phyloP scores from a whole-genome alignment of 169 alveolate species.

The Perkinsus olseni region DNA sequence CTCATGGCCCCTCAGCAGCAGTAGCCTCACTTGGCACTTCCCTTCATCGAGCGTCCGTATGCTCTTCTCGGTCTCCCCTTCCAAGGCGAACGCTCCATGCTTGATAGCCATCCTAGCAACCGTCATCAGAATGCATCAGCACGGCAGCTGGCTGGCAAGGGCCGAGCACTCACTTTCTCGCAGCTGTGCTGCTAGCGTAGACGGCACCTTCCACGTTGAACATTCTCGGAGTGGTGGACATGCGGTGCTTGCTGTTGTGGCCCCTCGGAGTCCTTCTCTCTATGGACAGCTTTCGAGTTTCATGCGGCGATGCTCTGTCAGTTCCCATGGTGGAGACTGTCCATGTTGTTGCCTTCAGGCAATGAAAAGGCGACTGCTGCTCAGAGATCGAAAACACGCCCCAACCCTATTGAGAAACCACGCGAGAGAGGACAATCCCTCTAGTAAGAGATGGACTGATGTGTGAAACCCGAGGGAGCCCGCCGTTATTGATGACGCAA shows the following conservation, averaged over 20 bases:
- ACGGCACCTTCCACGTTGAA: neutral
- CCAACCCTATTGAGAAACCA: too few relatives aligned
- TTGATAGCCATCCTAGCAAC: neutral
- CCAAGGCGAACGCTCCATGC: neutral
- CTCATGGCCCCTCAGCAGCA: too few relatives aligned
- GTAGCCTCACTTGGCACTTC: neutral
- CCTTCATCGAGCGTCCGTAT: neutral
- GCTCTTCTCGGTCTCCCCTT: neutral
- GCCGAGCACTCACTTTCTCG: neutral
- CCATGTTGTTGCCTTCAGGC: neutral
- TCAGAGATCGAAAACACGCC: too few relatives aligned
- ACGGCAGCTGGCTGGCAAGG: too few relatives aligned
- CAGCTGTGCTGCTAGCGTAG: neutral
- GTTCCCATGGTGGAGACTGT: neutral
- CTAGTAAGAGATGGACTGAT: too few relatives aligned
- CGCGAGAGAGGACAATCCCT: too few relatives aligned
- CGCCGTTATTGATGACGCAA: too few relatives aligned
- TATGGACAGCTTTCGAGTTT: neutral
- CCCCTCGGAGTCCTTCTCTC: neutral
- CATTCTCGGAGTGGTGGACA: neutral
- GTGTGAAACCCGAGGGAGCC: too few relatives aligned
- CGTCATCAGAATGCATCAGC: neutral
- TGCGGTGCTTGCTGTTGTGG: neutral
- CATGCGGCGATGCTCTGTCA: neutral
- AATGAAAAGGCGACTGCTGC: too few relatives aligned